Evolutionary conservation across 176 grass and related monocot genomes (phyloP).

Genomic region (Raddia distichophylla): DNA sequence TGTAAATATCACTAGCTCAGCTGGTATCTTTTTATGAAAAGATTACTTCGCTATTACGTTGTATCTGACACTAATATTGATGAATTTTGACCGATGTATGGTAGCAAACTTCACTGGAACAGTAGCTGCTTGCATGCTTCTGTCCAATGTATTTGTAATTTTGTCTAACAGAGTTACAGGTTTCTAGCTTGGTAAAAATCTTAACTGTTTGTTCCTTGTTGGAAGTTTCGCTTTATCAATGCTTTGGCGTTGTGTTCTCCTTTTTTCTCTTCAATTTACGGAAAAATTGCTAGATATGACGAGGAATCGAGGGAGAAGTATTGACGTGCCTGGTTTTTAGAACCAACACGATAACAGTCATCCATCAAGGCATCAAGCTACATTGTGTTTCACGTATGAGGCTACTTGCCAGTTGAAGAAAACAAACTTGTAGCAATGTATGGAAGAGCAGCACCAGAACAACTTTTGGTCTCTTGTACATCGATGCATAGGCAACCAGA

Average conservation of each 20-base stretch:
- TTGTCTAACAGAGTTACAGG: neutral
- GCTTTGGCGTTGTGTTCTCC: neutral
- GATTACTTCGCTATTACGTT: neutral
- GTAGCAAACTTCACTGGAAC: neutral
- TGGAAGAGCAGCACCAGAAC: neutral
- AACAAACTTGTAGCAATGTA: neutral
- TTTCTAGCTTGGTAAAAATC: neutral
- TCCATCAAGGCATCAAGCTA: neutral
- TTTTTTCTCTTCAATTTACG: neutral
- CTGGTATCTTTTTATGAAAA: neutral
- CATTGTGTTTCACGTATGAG: neutral
- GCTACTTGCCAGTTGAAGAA: neutral
- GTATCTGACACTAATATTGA: conserved; percentile 26
- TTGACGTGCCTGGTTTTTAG: neutral
- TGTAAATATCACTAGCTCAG: neutral
- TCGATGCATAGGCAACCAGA: neutral
- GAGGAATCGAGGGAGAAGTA: neutral
- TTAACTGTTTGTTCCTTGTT: neutral
- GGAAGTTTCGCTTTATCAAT: neutral
- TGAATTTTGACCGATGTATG: conserved; percentile 14
- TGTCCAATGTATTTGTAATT: neutral
- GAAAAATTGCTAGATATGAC: neutral
- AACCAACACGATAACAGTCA: neutral
- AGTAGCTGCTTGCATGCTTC: neutral
- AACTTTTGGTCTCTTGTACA: neutral